These are phyloP conservation scores for Plasmodium vivax DNA, from an alignment of 169 alveolate species.

Conservation along the genomic window DNA sequence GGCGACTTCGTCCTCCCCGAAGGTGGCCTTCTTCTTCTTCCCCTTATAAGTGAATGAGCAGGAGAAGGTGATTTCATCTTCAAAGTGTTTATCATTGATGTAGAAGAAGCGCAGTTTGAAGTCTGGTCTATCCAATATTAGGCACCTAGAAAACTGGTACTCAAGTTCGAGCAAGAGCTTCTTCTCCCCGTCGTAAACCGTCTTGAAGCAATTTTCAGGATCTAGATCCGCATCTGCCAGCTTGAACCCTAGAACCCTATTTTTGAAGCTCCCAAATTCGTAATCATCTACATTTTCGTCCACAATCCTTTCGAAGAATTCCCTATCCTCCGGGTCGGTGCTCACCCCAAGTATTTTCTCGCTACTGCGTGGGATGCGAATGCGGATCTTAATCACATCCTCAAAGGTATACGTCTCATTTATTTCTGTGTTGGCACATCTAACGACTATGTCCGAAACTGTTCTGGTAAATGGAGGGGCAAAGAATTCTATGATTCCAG, in stretches of 20 bases:
- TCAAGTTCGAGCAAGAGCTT: constrained; percentile 10
- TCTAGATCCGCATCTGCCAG: constrained; percentile 38
- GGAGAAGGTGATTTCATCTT: constrained; percentile 6
- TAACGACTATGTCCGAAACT: background rate
- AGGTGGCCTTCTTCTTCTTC: constrained; percentile 14
- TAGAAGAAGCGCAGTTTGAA: constrained; percentile 18
- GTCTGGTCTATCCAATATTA: constrained; percentile 30
- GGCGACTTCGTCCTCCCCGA: constrained; percentile 2
- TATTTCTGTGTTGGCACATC: constrained; percentile 38
- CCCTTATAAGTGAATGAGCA: constrained; percentile 15
- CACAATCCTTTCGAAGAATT: constrained; percentile 19
- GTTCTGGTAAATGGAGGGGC: constrained; percentile 2
- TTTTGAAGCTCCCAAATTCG: constrained; percentile 4
- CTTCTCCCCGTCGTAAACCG: constrained; percentile 11
- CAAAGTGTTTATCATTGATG: background rate
- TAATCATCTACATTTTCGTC: constrained; percentile 1
- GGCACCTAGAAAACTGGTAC: constrained; percentile 2
- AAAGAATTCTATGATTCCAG: constrained; percentile 31
- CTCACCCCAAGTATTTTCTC: constrained; percentile 23
- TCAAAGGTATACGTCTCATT: constrained; percentile 27
- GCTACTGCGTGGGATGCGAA: constrained; percentile 15
- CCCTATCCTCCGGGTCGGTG: constrained; percentile 11
- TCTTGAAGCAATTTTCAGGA: constrained; percentile 38
- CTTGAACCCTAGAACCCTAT: constrained; percentile 14
- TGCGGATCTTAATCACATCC: constrained; percentile 9